A percentile compares a stretch with the other conserved stretches of the same genome.
phyloP scores from a whole-genome alignment of 2,329 filamentous ascomycete genomes.

The Aspergillus carbonarius region DNA sequence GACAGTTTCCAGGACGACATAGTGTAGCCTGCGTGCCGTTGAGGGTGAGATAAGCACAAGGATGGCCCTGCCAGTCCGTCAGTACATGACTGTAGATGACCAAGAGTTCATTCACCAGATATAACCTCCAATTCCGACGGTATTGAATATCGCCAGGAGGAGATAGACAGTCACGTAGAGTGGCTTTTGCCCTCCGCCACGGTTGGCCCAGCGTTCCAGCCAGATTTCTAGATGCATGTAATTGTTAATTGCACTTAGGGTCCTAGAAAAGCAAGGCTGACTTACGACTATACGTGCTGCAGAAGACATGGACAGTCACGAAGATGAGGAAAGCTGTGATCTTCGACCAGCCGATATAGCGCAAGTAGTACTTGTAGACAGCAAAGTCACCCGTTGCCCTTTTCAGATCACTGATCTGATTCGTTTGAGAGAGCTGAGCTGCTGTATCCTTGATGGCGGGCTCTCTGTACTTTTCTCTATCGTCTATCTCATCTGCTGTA shows the following conservation, averaged over 20 bases:
- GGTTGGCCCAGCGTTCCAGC: neutral
- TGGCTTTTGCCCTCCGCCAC: neutral
- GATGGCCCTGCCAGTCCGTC: neutral
- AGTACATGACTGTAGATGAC: neutral
- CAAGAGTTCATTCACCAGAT: neutral
- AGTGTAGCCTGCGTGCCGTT: conserved; percentile 1
- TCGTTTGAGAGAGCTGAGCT: neutral
- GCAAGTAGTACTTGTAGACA: neutral
- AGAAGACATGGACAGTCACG: neutral
- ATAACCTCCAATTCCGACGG: conserved; percentile 3
- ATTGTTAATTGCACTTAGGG: neutral
- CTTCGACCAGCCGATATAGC: neutral
- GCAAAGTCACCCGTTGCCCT: neutral
- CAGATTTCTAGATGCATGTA: neutral
- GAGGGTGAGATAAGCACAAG: neutral
- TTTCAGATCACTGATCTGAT: neutral
- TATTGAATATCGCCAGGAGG: neutral
- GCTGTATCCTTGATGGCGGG: neutral
- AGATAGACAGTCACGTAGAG: conserved; percentile 2
- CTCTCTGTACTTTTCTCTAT: neutral
- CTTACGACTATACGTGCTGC: neutral
- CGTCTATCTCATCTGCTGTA: neutral
- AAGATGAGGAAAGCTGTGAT: neutral
- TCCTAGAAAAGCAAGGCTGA: neutral
- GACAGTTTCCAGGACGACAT: neutral